A percentile compares a stretch with the other conserved stretches of the same genome.
phyloP scores from a whole-genome alignment of 2,329 filamentous ascomycete species.

The Sporothrix humicola region DNA sequence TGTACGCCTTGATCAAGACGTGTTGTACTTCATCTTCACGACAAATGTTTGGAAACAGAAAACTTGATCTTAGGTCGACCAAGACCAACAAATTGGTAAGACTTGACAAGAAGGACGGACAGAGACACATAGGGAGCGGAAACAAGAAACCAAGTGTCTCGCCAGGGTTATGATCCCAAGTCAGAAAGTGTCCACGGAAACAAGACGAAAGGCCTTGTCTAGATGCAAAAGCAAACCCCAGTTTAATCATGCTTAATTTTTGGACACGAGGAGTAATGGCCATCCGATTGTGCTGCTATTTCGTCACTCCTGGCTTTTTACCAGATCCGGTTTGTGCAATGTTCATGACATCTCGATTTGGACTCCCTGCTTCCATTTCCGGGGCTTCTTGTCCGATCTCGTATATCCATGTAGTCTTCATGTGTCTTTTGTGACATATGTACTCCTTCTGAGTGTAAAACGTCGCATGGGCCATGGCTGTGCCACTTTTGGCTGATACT shows the following conservation, averaged over 20 bases:
- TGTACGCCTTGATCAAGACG: neutral
- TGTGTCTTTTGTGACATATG: neutral
- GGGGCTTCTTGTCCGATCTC: neutral
- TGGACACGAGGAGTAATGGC: no score
- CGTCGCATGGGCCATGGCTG: constrained; percentile 19
- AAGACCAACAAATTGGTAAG: no score
- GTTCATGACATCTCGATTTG: constrained; percentile 2
- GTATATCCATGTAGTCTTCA: neutral
- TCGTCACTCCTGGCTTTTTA: neutral
- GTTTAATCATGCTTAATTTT: constrained; percentile 7
- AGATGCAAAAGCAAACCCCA: neutral
- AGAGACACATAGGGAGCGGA: neutral
- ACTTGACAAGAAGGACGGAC: neutral
- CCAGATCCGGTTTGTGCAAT: no score
- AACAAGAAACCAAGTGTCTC: constrained; percentile 6
- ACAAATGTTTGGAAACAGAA: constrained; percentile 21
- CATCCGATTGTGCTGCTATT: neutral
- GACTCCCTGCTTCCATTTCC: neutral
- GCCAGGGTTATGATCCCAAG: neutral
- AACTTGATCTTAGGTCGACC: neutral
- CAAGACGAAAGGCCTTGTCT: neutral
- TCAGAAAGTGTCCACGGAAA: neutral
- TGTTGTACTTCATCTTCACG: neutral
- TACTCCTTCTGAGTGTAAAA: neutral
- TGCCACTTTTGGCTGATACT: neutral